These are phyloP conservation scores for Leucocoprinus leucothites DNA, from an alignment of 768 basidiomycete genomes.

Conservation along the genomic window DNA sequence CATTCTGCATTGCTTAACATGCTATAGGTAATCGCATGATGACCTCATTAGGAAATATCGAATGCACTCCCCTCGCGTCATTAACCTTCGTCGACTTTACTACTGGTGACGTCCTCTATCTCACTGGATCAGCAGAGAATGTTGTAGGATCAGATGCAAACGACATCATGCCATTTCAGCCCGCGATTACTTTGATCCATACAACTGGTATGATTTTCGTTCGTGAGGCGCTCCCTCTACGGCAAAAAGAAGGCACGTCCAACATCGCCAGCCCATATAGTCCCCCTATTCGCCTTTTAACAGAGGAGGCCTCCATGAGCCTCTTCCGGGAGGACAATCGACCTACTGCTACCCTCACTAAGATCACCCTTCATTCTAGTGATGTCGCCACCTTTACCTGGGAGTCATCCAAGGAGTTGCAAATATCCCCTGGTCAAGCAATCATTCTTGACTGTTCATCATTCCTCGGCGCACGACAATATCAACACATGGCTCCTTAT, in stretches of 20 bases:
- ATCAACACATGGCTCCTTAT: slow-evolving; percentile 49
- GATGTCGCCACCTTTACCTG: slow-evolving; percentile 57
- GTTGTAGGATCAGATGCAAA: slow-evolving; percentile 45
- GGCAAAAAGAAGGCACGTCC: neutral
- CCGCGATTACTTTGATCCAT: slow-evolving; percentile 43
- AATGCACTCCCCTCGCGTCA: slow-evolving; percentile 52
- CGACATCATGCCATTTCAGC: slow-evolving; percentile 51
- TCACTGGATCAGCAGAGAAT: slow-evolving; percentile 55
- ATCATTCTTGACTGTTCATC: slow-evolving; percentile 51
- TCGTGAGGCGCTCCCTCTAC: slow-evolving; percentile 53
- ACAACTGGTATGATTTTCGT: slow-evolving; percentile 56
- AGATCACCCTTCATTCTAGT: slow-evolving; percentile 38
- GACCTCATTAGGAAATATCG: slow-evolving; percentile 63
- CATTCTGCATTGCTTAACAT: too few species aligned
- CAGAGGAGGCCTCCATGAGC: slow-evolving; percentile 37
- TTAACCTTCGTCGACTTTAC: slow-evolving; percentile 53
- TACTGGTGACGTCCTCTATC: slow-evolving; percentile 55
- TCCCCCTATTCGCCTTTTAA: slow-evolving; percentile 51
- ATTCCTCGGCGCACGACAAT: slow-evolving; percentile 43
- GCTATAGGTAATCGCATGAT: too few species aligned
- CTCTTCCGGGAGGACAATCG: slow-evolving; percentile 26
- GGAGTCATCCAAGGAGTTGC: slow-evolving; percentile 29
- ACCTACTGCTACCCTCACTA: slow-evolving; percentile 31
- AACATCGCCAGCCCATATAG: slow-evolving; percentile 46
- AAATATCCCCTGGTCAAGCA: slow-evolving; percentile 47